These are phyloP conservation scores for Alternaria gaisen DNA, from an alignment of 2,329 filamentous ascomycete species.

Conservation along the genomic window DNA sequence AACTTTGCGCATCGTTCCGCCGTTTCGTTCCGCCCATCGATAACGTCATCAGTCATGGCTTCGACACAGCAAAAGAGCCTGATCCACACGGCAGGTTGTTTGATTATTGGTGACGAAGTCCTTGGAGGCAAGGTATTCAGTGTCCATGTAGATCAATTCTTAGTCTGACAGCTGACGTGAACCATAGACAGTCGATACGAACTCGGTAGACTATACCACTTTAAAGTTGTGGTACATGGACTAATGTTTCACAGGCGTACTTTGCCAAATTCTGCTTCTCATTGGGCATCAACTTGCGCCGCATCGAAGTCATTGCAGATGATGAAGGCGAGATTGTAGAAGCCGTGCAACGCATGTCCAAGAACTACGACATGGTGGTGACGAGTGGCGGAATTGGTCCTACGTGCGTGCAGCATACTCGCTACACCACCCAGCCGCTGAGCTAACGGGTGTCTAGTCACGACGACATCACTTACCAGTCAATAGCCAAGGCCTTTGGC, in stretches of 20 bases:
- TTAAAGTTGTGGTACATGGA: neutral
- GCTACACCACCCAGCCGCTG: conserved; percentile 26
- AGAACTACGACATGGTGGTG: conserved; percentile 90
- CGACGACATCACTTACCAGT: conserved; percentile 96
- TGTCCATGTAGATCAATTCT: conserved; percentile 20
- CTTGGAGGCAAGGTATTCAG: conserved; percentile 83
- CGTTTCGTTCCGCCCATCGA: conserved; percentile 39
- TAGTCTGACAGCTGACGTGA: conserved; percentile 30
- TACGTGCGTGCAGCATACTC: conserved; percentile 69
- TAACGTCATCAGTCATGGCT: conserved; percentile 57
- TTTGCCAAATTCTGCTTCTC: conserved; percentile 73
- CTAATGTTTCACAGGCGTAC: conserved; percentile 56
- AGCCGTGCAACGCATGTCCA: conserved; percentile 85
- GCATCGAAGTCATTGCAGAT: conserved; percentile 92
- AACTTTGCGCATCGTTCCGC: conserved; percentile 63
- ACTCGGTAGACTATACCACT: conserved; percentile 55
- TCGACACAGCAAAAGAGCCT: conserved; percentile 66
- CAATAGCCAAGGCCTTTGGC: conserved; percentile 88
- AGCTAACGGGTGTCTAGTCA: conserved; percentile 65
- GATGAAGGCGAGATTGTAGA: conserved; percentile 91
- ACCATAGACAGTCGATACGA: conserved; percentile 69
- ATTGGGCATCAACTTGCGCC: conserved; percentile 74
- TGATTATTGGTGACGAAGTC: conserved; percentile 98
- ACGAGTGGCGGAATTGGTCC: conserved; percentile 96
- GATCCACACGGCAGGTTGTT: conserved; percentile 88